These are phyloP conservation scores for Yarrowia galli DNA, from an alignment of 1,139 yeast genomes.

Conservation along the genomic window DNA sequence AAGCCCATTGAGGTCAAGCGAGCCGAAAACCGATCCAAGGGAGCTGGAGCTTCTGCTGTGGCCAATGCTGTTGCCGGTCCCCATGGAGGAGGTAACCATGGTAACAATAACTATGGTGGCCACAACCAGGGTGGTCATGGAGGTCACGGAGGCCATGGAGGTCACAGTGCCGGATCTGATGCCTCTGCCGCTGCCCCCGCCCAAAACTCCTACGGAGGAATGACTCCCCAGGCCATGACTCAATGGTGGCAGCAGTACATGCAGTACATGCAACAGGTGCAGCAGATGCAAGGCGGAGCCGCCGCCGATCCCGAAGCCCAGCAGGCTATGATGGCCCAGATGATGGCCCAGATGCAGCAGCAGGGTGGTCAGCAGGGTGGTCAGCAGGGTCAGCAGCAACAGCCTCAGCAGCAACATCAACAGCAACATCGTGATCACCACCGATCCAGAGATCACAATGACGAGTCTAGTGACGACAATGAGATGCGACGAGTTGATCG, in stretches of 20 bases:
- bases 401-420: constrained; percentile 39
- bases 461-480: constrained; percentile 40
- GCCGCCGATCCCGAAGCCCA: constrained; percentile 23
- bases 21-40: constrained; percentile 78
- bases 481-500: constrained; percentile 42
- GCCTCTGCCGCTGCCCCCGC: constrained; percentile 44
- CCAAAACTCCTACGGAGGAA: constrained; percentile 46
- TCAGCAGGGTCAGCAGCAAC: neutral
- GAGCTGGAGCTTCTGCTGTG: constrained; percentile 41
- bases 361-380: constrained; percentile 25
- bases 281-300: constrained; percentile 39
- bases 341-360: constrained; percentile 43
- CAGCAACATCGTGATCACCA: constrained; percentile 39
- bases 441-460: constrained; percentile 34
- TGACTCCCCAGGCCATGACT: constrained; percentile 61
- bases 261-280: constrained; percentile 43
- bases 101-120: constrained; percentile 38
- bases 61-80: constrained; percentile 43
- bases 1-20: constrained; percentile 94
- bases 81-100: neutral
- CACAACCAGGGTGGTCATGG: constrained; percentile 8
- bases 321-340: constrained; percentile 41
- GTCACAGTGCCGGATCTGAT: neutral
- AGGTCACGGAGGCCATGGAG: too few species aligned
- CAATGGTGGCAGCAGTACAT: constrained; percentile 72